Conservation (phyloP, 2,329 filamentous ascomycete genomes). For the Eutypella sp. region DNA sequence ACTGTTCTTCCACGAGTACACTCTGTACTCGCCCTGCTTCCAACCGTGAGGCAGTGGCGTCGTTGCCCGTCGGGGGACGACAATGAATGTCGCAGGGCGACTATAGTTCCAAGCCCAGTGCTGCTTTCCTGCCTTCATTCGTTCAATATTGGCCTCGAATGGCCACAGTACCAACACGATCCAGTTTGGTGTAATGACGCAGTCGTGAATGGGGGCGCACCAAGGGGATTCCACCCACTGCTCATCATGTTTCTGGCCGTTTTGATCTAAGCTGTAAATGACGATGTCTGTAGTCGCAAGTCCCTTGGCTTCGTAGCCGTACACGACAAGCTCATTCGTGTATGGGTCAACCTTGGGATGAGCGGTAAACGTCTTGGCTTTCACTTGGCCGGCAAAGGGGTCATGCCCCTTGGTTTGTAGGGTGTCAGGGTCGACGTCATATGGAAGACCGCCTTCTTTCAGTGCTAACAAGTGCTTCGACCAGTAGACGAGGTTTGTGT, state of each 20-base stretch:
- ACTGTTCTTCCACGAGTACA: conserved; percentile 18
- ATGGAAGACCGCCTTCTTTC: conserved; percentile 37
- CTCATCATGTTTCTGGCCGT: conserved; percentile 22
- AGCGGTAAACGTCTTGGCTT: conserved; percentile 30
- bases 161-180: too few species aligned
- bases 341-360: conserved; percentile 34
- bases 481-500: conserved; percentile 46
- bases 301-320: conserved; percentile 35
- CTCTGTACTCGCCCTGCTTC: conserved; percentile 18
- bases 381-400: conserved; percentile 31
- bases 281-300: conserved; percentile 31
- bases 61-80: conserved; percentile 9
- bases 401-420: conserved; percentile 30
- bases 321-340: conserved; percentile 31
- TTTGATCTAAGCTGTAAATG: conserved; percentile 15
- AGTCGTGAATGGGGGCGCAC: conserved; percentile 32
- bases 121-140: too few species aligned
- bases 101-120: too few species aligned
- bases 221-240: conserved; percentile 29
- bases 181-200: too few species aligned
- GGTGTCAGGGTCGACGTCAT: conserved; percentile 29
- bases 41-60: conserved; percentile 9
- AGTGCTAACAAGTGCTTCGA: conserved; percentile 37
- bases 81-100: conserved; percentile 12
- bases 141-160: too few species aligned